These are phyloP conservation scores for Aspergillus tamarii DNA, from an alignment of 2,329 filamentous ascomycete species.

Conservation along the genomic window DNA sequence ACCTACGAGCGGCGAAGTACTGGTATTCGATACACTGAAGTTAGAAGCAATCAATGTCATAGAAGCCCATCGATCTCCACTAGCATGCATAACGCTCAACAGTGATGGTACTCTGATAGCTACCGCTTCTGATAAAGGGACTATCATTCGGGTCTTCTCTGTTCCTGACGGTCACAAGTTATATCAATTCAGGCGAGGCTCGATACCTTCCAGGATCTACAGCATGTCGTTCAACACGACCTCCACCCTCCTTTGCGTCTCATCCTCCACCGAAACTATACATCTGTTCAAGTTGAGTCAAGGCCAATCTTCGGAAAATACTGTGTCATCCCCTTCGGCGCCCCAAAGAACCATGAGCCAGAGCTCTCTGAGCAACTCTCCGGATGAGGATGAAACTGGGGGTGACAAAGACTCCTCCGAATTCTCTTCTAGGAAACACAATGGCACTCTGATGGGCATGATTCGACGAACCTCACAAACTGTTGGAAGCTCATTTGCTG, in stretches of 20 bases:
- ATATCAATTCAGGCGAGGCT: slow-evolving; percentile 93
- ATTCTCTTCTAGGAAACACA: slow-evolving; percentile 49
- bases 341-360: slow-evolving; percentile 31
- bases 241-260: slow-evolving; percentile 90
- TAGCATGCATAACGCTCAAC: slow-evolving; percentile 90
- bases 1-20: slow-evolving; percentile 85
- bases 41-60: slow-evolving; percentile 94
- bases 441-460: slow-evolving; percentile 86
- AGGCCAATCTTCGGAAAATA: slow-evolving; percentile 33
- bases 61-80: slow-evolving; percentile 87
- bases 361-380: slow-evolving; percentile 31
- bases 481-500: slow-evolving; percentile 84
- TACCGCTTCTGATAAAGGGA: slow-evolving; percentile 95
- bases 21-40: slow-evolving; percentile 88
- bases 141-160: slow-evolving; percentile 94
- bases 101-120: slow-evolving; percentile 89
- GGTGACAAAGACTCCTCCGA: slow-evolving; percentile 37
- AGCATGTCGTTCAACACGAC: slow-evolving; percentile 99
- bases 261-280: slow-evolving; percentile 92
- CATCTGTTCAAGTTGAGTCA: slow-evolving; percentile 85
- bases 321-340: slow-evolving; percentile 27
- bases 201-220: slow-evolving; percentile 93
- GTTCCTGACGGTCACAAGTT: slow-evolving; percentile 89
- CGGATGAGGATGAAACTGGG: slow-evolving; percentile 36
- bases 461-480: slow-evolving; percentile 93